phyloP scores from a whole-genome alignment of 345 rosid genomes.

The Populus tremula region DNA sequence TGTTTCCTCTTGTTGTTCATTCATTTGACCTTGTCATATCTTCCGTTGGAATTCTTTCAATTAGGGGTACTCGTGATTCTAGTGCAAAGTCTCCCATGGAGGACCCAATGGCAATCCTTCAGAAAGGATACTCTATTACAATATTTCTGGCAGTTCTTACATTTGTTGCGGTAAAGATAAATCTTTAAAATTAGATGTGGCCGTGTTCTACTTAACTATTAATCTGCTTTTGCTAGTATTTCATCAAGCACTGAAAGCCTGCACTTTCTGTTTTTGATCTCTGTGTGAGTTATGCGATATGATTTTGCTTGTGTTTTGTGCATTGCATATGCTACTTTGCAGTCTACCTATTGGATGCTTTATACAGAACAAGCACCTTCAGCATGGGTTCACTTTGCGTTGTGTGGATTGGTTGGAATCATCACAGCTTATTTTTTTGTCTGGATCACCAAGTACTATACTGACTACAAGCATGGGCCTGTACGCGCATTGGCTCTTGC shows the following conservation, averaged over 20 bases:
- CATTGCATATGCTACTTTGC: slow-evolving; percentile 25
- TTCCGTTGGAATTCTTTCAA: slow-evolving; percentile 85
- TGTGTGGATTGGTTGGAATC: slow-evolving; percentile 96
- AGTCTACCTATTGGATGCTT: slow-evolving; percentile 99
- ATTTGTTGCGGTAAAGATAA: slow-evolving; percentile 68
- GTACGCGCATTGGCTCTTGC: slow-evolving; percentile 90
- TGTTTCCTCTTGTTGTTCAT: slow-evolving; percentile 96
- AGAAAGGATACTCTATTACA: slow-evolving; percentile 92
- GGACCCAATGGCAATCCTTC: slow-evolving; percentile 96
- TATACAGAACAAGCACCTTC: slow-evolving; percentile 95
- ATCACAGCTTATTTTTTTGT: slow-evolving; percentile 90
- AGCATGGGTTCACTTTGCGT: slow-evolving; percentile 92
- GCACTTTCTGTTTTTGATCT: slow-evolving; percentile 3
- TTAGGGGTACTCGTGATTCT: slow-evolving; percentile 74
- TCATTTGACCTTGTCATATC: slow-evolving; percentile 95
- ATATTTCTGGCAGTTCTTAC: slow-evolving; percentile 84
- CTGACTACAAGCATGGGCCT: slow-evolving; percentile 98
- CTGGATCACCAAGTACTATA: slow-evolving; percentile 91
- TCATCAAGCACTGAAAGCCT: slow-evolving; percentile 1
- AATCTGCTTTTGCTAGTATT: background rate
- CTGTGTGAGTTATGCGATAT: slow-evolving; percentile 11
- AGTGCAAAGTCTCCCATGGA: slow-evolving; percentile 68
- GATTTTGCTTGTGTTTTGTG: slow-evolving; percentile 5
- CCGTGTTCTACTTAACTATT: background rate
- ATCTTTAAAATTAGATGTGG: slow-evolving; percentile 13